Evolutionary conservation across 176 grass and related monocot genomes (phyloP), one percentile per base, ranked within the genome.

Genomic region (Phyllostachys edulis): DNA sequence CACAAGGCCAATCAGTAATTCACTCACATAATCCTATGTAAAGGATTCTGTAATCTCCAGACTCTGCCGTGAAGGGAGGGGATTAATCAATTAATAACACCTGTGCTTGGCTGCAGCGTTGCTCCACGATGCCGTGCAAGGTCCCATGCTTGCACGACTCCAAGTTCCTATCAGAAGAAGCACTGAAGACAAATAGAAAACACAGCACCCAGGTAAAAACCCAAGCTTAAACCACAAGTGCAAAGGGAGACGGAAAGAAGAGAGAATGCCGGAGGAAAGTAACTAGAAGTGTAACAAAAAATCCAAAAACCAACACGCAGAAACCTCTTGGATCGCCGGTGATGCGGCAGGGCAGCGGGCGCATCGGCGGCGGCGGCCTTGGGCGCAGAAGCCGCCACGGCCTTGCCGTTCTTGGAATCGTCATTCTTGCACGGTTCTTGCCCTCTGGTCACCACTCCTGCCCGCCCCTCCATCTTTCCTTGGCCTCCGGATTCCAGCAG

Each of bases 311-410:
- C 29, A 29, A 29, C 29, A 29, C 29, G 29, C 29, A 34, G 23
- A 45, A 24, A 94, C 92, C 92, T 94, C 77, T 89, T 91, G 32
- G 92, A 89, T 67, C 92, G 92, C 71, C 86, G 71, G 76, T 94
- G 92, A 17, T 67, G 89, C 72, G 75, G 84, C 73, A 73, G n/a
- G 49, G 15, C 9, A 23, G 75, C 24, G 13, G 71, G 66, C 18
- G 21, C 60, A 26, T 23, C 3, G 9, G 71, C 69, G 13, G 67
- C 55, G 13, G 67, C 21, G 14, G 63, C n/a, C 63, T 87, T 85
- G 44, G 73, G 16, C 40, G 67, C 49, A 0, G 80, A 55, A 29
- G 68, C 44, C 62, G 77, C 42, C 20, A 34, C 66, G 0, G 67
- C 38, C 57, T 56, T 65, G 46, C 78, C 69, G 41, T 27, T 63